Conservation (phyloP, 139 green algal species). For the Chlorella sp. region DNA sequence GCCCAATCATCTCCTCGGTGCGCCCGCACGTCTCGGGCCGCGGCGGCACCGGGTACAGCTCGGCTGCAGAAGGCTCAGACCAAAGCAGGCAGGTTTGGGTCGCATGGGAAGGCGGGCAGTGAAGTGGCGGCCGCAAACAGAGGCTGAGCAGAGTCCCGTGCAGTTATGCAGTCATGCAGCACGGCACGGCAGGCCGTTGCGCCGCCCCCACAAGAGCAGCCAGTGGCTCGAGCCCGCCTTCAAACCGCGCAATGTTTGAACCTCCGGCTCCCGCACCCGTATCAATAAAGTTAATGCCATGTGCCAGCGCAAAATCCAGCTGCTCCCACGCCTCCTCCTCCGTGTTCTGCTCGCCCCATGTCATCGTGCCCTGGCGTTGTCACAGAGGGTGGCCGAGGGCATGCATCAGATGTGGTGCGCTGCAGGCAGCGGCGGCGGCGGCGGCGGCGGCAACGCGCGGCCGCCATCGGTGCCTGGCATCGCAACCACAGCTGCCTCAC, state of each 20-base stretch:
- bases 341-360: conserved; percentile 80
- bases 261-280: conserved; percentile 52
- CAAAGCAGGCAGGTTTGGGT: neutral
- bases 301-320: conserved; percentile 57
- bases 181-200: too few relatives aligned
- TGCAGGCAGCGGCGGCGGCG: conserved; percentile 32
- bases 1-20: conserved; percentile 79
- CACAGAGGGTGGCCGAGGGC: too few relatives aligned
- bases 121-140: too few relatives aligned
- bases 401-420: too few relatives aligned
- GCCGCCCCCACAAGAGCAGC: too few relatives aligned
- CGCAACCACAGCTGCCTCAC: conserved; percentile 49
- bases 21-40: conserved; percentile 43
- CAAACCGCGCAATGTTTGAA: too few relatives aligned
- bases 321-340: conserved; percentile 61
- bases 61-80: conserved; percentile 2
- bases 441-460: neutral
- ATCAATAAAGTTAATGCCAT: conserved; percentile 90
- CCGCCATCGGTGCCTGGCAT: neutral
- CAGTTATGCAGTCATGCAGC: too few relatives aligned
- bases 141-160: too few relatives aligned
- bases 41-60: conserved; percentile 82
- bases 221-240: too few relatives aligned
- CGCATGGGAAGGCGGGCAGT: too few relatives aligned
- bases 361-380: conserved; percentile 92